These are phyloP conservation scores for Aegilops tauschii DNA, from an alignment of 176 grass and related monocot genomes.

Conservation along the genomic window DNA sequence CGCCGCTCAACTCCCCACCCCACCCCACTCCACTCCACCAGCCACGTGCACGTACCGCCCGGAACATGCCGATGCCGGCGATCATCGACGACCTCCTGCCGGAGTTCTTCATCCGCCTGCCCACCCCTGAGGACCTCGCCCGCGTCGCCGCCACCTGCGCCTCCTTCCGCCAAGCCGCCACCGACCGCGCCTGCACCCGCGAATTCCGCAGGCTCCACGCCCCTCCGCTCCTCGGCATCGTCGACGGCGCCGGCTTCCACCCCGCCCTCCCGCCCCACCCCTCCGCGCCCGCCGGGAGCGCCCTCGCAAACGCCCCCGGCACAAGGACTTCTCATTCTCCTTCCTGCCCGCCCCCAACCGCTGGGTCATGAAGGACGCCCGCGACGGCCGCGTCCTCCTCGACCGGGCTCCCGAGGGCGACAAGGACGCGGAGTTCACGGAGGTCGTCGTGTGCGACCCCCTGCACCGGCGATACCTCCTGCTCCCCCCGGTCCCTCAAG, in stretches of 20 bases:
- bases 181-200: constrained; percentile 15
- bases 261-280: constrained; percentile 1
- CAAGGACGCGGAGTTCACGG: background rate
- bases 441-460: background rate
- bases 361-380: constrained; percentile 18
- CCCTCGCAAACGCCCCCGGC: background rate
- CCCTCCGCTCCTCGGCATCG: constrained; percentile 16
- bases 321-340: constrained; percentile 35
- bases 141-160: background rate
- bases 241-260: constrained; percentile 11
- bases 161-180: background rate
- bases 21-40: background rate
- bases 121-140: background rate
- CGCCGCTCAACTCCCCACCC: background rate
- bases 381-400: background rate
- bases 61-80: background rate
- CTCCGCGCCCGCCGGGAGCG: background rate
- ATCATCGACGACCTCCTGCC: constrained; percentile 22
- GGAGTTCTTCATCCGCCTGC: constrained; percentile 32
- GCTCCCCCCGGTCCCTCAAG: background rate
- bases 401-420: background rate
- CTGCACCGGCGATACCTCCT: background rate
- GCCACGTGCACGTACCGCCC: background rate
- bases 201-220: constrained; percentile 12
- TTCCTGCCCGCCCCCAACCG: constrained; percentile 10